Evolutionary conservation across 1,284 basidiomycete genomes (phyloP), one percentile per base, ranked within the genome.

Genomic region (Ceratobasidium sp.): DNA sequence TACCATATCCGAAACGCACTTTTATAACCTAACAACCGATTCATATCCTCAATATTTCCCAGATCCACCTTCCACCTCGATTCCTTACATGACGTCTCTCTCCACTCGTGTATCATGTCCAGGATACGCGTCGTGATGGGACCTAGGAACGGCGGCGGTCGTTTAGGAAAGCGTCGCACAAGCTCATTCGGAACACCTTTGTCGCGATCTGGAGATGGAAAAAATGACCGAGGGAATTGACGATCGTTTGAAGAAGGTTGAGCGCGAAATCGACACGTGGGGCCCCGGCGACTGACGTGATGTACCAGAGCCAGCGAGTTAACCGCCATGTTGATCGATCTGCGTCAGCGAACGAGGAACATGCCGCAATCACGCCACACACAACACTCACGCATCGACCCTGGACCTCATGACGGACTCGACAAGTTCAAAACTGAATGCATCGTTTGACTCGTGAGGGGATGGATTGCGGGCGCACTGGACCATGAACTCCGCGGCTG

Each of bases 101-200:
- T 98, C 98, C 98, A 99, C 79, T 91, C 89, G 83, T 98, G 92
- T 75, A 33, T 33, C 33, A 33, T 33, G 4, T 33, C 33, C 4
- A 4, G 33, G 33, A 99, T 97, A 82, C 95, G 91, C 12, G 92
- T 92, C 97, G 99, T 99, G 81, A 98, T 94, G 18, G 96, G 93
- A 7, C 96, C 95, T 0, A 96, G 95, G 84, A 98, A 97, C 10
- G 96, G 94, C 0, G 98, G 97, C 2, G 97, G 97, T 58, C 97
- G 91, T 86, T 99, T 98, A 10, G 97, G 98, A 85, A 99, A 99
- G 79, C 97, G 91, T 63, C 97, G 93, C 39, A 99, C 98, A 83
- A 99, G 94, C 85, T 99, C 97, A 86, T 99, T 99, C 26, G 89
- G 84, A 99, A 99, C 84, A 99, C 98, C 84, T 99, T 99, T 33